These are phyloP conservation scores for Heliosperma pusillum DNA, from an alignment of 148 eudicot species.

Conservation along the genomic window DNA sequence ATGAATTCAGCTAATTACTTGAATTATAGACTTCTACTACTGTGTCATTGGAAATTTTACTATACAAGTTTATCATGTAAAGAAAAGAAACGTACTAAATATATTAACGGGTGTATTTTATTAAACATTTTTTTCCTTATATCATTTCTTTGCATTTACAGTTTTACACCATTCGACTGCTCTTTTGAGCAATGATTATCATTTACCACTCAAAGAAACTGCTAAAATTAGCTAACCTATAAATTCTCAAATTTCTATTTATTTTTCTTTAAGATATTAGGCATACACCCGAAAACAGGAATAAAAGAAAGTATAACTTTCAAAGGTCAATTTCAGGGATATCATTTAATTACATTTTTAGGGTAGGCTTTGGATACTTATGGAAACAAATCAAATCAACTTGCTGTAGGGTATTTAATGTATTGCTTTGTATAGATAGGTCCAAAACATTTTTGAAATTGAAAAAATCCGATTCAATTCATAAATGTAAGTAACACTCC, in stretches of 20 bases:
- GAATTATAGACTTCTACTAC: no score
- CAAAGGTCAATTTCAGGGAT: conserved; percentile 5
- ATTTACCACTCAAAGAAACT: not conserved
- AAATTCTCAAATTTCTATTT: not conserved
- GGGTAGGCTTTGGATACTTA: conserved; percentile 2
- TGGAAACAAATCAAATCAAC: not conserved
- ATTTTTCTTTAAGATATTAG: not conserved
- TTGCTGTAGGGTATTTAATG: conserved; percentile 3
- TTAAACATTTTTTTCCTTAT: no score
- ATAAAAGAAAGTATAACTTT: not conserved
- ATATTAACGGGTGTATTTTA: no score
- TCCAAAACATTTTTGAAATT: not conserved
- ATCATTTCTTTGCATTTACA: not conserved
- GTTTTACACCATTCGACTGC: not conserved
- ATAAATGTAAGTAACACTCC: not conserved
- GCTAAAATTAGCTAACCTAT: not conserved
- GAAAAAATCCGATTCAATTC: conserved; percentile 8
- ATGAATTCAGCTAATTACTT: no score
- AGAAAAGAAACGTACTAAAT: no score
- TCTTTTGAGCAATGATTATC: not conserved
- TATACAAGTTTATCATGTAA: no score
- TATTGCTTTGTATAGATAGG: not conserved
- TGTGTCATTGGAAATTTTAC: no score
- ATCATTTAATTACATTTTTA: not conserved
- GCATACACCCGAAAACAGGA: not conserved